Evolutionary conservation across 129 eudicot species (phyloP), one percentile per base, ranked within the genome.

Genomic region (Gnaphalium uliginosum): DNA sequence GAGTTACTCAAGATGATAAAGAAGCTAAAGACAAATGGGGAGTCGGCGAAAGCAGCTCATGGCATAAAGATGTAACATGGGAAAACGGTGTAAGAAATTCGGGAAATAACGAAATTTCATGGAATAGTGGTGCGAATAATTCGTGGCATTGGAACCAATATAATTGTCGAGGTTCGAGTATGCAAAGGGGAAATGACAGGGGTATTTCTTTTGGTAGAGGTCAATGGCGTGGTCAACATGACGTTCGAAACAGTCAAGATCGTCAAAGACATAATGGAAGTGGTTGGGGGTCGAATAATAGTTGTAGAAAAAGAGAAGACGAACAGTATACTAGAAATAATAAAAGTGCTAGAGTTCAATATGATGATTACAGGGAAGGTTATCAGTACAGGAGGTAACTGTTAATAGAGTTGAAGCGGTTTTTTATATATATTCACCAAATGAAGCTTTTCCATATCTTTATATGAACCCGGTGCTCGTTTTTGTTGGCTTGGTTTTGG

Each of bases 261-360:
- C 79, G 80, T 23, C 71, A 70, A 68, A 57, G 86, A 63, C 72
- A 18, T 14, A 56, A 41, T 30, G 69, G 80, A 69, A 66, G 74
- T 75, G 79, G 79, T 19, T 58, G 96, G 70, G 78, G 65, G 18
- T 72, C 59, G 2, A 76, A 56, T 29, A 74, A 78, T 62, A 79
- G 86, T 63, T 87, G 83, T 81, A 76, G 85, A 72, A 92, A 92
- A 81, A 83, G 96, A 65, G 96, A 89, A 79, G 85, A 85, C 62
- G 78, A 74, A 65, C 85, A 87, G 65, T 75, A 86, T 82, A 71
- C 85, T 24, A 63, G 83, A 17, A 87, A 79, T 75, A 75, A 77
- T 50, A 87, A 84, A 78, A 82, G 78, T 67, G 85, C 86, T 14
- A 72, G 85, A 66, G 41, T 78, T 71, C 80, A 84, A 21, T 74